Percentiles rank a stretch among this genome's conserved stretches.
Conservation (phyloP, 164 flowering plant genomes). For the Kingdonia uniflora region DNA sequence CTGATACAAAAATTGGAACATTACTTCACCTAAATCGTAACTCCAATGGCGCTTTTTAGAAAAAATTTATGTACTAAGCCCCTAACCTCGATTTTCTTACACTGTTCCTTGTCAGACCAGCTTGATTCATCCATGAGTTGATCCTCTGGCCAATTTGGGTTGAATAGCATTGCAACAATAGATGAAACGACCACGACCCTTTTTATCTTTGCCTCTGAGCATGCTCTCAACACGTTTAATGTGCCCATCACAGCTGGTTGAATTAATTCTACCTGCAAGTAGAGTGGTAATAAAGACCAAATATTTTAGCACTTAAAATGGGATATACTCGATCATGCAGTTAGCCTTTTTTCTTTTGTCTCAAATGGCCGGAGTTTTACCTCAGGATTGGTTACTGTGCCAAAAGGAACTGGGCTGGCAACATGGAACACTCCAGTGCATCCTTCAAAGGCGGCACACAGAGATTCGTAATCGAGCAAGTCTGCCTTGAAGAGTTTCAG, state of each 20-base stretch:
- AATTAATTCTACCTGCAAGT: conserved; percentile 33
- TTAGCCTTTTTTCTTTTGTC: no score
- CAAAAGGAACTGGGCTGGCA: conserved; percentile 28
- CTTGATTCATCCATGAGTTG: conserved; percentile 33
- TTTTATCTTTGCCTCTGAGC: conserved; percentile 28
- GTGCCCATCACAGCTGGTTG: conserved; percentile 56
- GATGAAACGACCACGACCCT: conserved; percentile 46
- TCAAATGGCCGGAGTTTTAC: no score
- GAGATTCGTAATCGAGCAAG: conserved; percentile 33
- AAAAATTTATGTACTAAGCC: not conserved
- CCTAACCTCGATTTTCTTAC: conserved; percentile 11
- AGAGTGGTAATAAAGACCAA: no score
- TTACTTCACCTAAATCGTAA: not conserved
- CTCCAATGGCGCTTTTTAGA: no score
- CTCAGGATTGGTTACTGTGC: conserved; percentile 1
- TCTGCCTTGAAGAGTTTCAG: conserved; percentile 46
- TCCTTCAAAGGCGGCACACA: conserved; percentile 38
- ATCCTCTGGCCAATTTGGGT: conserved; percentile 33
- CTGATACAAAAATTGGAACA: conserved; percentile 21
- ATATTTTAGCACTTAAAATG: no score
- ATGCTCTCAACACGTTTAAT: conserved; percentile 37
- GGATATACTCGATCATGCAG: no score
- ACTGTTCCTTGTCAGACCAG: conserved; percentile 41
- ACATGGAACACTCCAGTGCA: conserved; percentile 52
- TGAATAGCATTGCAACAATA: conserved; percentile 25